Percentiles rank a stretch among this genome's conserved stretches.
These are phyloP conservation scores for Carex myosuroides DNA, from an alignment of 176 grass and related monocot genomes.

Conservation along the genomic window DNA sequence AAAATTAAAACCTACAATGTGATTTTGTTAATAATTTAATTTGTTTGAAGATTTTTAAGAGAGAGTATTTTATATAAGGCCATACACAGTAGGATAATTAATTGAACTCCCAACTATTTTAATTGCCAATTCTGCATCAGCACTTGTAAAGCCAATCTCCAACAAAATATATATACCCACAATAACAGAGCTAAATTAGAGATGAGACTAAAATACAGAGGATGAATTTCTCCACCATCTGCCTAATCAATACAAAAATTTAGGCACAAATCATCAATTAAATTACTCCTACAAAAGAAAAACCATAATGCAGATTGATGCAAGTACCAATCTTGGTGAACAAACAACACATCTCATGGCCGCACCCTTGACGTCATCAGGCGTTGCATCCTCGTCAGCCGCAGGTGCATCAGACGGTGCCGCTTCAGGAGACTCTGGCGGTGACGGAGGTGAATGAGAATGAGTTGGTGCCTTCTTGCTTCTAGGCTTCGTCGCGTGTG, in stretches of 20 bases:
- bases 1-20: too few relatives aligned
- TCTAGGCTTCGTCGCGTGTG: not conserved
- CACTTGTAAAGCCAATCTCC: not conserved
- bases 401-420: slow-evolving; percentile 46
- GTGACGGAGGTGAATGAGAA: slow-evolving; percentile 59
- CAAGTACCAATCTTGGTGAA: slow-evolving; percentile 13
- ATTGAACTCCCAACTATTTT: not conserved
- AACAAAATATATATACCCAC: not conserved
- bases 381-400: slow-evolving; percentile 29
- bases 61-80: too few relatives aligned
- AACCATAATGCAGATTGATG: slow-evolving; percentile 4
- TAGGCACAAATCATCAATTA: slow-evolving; percentile 9
- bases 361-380: slow-evolving; percentile 5
- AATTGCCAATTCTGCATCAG: not conserved
- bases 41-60: too few relatives aligned
- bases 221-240: not conserved
- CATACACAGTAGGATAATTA: not conserved
- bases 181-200: not conserved
- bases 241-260: not conserved
- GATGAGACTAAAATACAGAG: not conserved
- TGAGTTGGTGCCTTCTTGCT: slow-evolving; percentile 36
- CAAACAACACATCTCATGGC: not conserved
- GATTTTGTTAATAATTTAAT: too few relatives aligned
- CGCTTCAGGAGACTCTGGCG: slow-evolving; percentile 43
- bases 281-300: slow-evolving; percentile 34